Evolutionary conservation across 164 flowering plant species (phyloP).

Genomic region (Piper betle): DNA sequence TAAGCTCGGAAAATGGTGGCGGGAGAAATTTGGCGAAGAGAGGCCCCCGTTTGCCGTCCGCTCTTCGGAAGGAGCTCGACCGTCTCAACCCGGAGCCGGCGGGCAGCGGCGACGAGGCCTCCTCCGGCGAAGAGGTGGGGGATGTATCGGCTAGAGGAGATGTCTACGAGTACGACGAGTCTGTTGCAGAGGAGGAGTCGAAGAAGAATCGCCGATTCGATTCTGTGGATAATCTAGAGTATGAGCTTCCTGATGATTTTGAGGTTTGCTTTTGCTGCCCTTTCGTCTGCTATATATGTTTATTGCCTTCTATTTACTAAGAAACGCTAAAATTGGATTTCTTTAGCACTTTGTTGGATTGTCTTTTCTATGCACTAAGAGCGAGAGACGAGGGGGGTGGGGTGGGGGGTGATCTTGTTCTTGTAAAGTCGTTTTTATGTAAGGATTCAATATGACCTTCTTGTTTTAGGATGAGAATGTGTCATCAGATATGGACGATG

Average conservation of each 20-base stretch:
- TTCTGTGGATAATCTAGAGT: slow-evolving; percentile 64
- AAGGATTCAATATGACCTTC: background rate
- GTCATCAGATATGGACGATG: slow-evolving; percentile 30
- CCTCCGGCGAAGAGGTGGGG: slow-evolving; percentile 17
- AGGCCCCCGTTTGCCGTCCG: slow-evolving; percentile 51
- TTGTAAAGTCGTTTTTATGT: too few relatives aligned
- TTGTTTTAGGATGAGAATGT: slow-evolving; percentile 60
- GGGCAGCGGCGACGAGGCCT: slow-evolving; percentile 12
- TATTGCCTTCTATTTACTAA: background rate
- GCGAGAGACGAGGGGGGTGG: too few relatives aligned
- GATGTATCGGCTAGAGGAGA: slow-evolving; percentile 10
- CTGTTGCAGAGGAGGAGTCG: slow-evolving; percentile 57
- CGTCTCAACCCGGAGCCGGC: slow-evolving; percentile 15
- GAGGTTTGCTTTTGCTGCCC: slow-evolving; percentile 26
- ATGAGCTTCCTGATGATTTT: slow-evolving; percentile 60
- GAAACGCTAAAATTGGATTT: too few relatives aligned
- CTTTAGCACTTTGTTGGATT: too few relatives aligned
- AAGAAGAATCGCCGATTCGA: slow-evolving; percentile 69
- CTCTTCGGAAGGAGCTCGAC: slow-evolving; percentile 27
- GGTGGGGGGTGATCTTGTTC: too few relatives aligned
- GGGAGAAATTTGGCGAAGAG: slow-evolving; percentile 11
- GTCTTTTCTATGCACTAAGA: too few relatives aligned
- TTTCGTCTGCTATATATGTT: background rate
- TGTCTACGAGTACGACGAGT: slow-evolving; percentile 74
- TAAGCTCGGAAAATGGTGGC: slow-evolving; percentile 7